Base-by-base conservation (phyloP, 129 eudicot species). In the Gnaphalium uliginosum region DNA sequence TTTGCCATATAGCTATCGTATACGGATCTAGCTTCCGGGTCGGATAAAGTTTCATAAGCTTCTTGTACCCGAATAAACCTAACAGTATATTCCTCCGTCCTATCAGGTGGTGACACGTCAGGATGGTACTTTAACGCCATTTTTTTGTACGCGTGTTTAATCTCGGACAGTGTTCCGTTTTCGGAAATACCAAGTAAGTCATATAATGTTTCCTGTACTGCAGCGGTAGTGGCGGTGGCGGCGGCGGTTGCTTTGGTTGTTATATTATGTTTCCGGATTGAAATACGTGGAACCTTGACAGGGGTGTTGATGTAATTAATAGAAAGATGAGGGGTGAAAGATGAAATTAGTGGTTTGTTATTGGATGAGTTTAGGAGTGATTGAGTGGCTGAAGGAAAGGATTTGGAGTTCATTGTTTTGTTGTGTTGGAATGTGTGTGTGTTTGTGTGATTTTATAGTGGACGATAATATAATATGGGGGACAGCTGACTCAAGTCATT, bases 31-130 rank as follows among this genome's bases (percentile, higher is more conserved):
- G 81, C 64, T 22, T 71, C 81, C n/a, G 93, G 93, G 79, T 88
- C 93, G 68, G 90, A 86, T 51, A 88, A 69, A 5, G 93, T 88
- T 75, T 88, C 90, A 22, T 88, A 88, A 15, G 93, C 93, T 54
- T 88, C 88, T 37, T 83, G 88, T 5, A 85, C 88, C 69, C 60
- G 79, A 76, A 88, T 88, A 32, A 88, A 88, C 78, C 78, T 76
- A 22, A 71, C 74, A 0, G 90, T 83, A 41, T 83, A 72, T 73
- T 88, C 90, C 73, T 71, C 84, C 61, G 68, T 19, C 73, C 68
- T 59, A 4, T 77, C 88, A 10, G 88, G 85, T 8, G 93, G 90
- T 39, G 90, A 88, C 58, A 85, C 93, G 68, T 88, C 79, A 18
- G 72, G 79, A 46, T 64, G 72, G 33, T 75, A 75, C 76, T 83